Base-by-base conservation (phyloP, 2,329 filamentous ascomycete species). In the Scolecobasidium constrictum region DNA sequence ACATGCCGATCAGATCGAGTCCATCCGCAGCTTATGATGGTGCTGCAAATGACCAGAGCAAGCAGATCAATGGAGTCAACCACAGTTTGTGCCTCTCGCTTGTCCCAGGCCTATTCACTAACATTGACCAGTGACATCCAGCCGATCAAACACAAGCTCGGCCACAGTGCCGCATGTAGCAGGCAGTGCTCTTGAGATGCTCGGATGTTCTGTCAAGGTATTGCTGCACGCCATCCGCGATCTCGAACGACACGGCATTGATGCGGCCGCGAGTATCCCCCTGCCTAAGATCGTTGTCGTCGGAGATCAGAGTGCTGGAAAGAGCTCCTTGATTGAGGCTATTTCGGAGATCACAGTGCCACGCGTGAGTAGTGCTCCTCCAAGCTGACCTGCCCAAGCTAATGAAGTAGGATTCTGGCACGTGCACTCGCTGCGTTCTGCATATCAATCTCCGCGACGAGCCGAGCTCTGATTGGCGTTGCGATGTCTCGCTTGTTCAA, bases 251-350 rank as follows among this genome's bases (percentile, higher is more conserved):
- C 28, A 34, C 23, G 43, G 43, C 4, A 42, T 45, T 15, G 38
- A 41, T 16, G 28, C 16, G 26, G 13, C 20, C 6, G 37, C 37
- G 9, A 35, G 17, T 3, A 22, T 86, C 0, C 74, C 76, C 0
- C 65, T 94, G 0, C 86, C 87, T 0, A 85, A 86, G 50, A 77
- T 93, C 7, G 83, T 90, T 4, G 75, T 94, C 0, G 77, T 94
- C 0, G 87, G 87, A 0, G 86, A 94, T 38, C 87, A 94, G 53
- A 84, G 77, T 1, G 82, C 86, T 0, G 88, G 87, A 0, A 94
- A 94, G 56, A 86, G 80, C 0, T 86, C 71, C 0, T 56, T 67
- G 0, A 66, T 69, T 11, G 67, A 70, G 42, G 64, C 61, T 0
- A 59, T 68, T 4, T 63, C 61, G 0, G 82, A 80, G 3, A 79